Evolutionary conservation across 306 rosid species (phyloP).

Genomic region (Sphenostylis stenocarpa): DNA sequence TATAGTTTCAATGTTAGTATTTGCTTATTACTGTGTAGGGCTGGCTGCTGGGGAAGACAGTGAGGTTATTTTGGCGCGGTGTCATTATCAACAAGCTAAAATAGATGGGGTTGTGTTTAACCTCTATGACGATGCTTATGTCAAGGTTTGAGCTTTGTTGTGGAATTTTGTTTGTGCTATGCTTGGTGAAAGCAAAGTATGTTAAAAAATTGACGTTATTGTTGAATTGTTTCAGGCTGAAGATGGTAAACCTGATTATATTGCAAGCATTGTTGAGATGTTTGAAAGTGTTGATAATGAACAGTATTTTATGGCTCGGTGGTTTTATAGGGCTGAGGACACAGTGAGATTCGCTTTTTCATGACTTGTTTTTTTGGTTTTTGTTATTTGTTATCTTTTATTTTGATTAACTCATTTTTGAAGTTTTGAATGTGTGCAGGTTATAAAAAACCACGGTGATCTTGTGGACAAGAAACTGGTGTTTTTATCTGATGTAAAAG

Average conservation of each 20-base stretch:
- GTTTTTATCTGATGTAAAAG: conserved; percentile 41
- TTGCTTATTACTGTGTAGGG: not conserved
- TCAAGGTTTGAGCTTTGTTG: conserved; percentile 26
- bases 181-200: not conserved
- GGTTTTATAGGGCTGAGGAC: conserved; percentile 51
- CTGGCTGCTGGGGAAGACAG: not conserved
- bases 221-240: conserved; percentile 30
- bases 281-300: conserved; percentile 31
- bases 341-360: conserved; percentile 28
- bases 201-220: not conserved
- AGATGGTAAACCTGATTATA: conserved; percentile 40
- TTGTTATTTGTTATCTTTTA: too few species aligned
- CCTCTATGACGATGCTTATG: conserved; percentile 35
- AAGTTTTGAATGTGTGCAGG: conserved; percentile 29
- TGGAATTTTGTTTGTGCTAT: not conserved
- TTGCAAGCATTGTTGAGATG: conserved; percentile 43
- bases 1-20: too few species aligned
- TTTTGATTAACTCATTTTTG: not conserved
- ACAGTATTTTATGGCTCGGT: conserved; percentile 38
- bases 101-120: conserved; percentile 31
- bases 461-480: conserved; percentile 37
- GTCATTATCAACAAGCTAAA: conserved; percentile 34
- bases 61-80: conserved; percentile 5
- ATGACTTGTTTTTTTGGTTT: not conserved
- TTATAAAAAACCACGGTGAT: conserved; percentile 28